These are phyloP conservation scores for Tephrocybe rancida DNA, from an alignment of 768 basidiomycete species.

Conservation along the genomic window DNA sequence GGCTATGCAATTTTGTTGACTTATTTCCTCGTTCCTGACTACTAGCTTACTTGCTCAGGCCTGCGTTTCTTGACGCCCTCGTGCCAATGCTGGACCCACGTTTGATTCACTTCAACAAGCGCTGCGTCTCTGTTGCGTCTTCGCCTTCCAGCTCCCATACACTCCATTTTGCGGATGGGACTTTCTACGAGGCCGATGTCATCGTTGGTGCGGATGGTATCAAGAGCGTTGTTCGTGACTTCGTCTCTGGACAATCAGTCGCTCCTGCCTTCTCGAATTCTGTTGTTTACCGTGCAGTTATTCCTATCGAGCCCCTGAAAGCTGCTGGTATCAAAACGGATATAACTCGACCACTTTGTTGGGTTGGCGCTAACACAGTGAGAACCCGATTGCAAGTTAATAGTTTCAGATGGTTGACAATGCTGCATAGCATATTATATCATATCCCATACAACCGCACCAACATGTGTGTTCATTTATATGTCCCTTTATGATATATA, in stretches of 20 bases:
- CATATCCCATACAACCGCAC: constrained; percentile 47
- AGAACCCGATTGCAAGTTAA: constrained; percentile 1
- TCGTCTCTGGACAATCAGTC: constrained; percentile 29
- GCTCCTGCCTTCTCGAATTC: constrained; percentile 45
- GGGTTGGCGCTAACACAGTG: constrained; percentile 49
- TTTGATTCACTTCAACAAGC: constrained; percentile 51
- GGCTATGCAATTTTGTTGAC: not conserved
- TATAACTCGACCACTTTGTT: constrained; percentile 39
- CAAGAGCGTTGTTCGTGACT: constrained; percentile 46
- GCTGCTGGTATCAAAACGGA: constrained; percentile 44
- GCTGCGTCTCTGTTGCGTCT: constrained; percentile 39
- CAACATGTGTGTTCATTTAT: constrained; percentile 34
- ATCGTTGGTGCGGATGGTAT: constrained; percentile 57
- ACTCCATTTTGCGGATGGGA: constrained; percentile 53
- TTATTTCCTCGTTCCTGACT: constrained; percentile 4
- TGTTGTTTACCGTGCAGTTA: constrained; percentile 50
- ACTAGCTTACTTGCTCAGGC: constrained; percentile 32
- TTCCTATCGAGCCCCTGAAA: constrained; percentile 39
- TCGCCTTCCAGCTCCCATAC: constrained; percentile 27
- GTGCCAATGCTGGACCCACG: constrained; percentile 42
- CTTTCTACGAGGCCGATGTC: constrained; percentile 45
- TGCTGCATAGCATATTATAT: constrained; percentile 50
- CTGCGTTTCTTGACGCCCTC: constrained; percentile 53
- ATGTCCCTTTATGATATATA: not conserved
- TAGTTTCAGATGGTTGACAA: not conserved